Percentiles rank a stretch among this genome's conserved stretches.
phyloP scores from a whole-genome alignment of 768 basidiomycete species.

The Steccherinum ochraceum region DNA sequence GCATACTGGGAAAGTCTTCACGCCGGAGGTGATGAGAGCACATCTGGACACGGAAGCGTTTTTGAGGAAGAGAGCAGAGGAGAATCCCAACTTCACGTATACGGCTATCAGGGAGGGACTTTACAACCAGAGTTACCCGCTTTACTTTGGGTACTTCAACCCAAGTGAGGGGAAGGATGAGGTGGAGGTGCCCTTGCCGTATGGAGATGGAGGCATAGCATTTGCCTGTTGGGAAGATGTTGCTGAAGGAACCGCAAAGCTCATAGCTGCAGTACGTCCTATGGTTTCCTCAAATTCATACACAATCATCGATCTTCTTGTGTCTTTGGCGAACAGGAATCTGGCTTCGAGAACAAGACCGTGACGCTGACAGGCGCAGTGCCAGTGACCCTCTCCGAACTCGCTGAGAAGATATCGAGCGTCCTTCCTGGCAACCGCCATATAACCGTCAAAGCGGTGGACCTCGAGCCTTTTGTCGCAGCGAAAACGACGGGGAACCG shows the following conservation, averaged over 20 bases:
- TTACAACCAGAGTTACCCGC: constrained; percentile 26
- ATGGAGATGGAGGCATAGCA: constrained; percentile 28
- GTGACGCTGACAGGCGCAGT: constrained; percentile 21
- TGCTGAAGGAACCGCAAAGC: constrained; percentile 28
- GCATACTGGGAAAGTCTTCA: too few relatives aligned
- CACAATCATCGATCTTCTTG: too few relatives aligned
- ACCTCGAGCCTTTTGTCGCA: too few relatives aligned
- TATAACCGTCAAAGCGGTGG: constrained; percentile 17
- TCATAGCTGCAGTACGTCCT: constrained; percentile 20
- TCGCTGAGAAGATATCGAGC: too few relatives aligned
- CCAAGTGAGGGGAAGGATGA: constrained; percentile 16
- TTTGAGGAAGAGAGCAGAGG: constrained; percentile 20
- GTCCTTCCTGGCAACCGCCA: too few relatives aligned
- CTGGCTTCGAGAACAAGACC: constrained; percentile 20
- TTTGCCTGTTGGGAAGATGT: constrained; percentile 30
- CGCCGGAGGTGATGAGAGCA: constrained; percentile 25
- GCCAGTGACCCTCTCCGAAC: constrained; percentile 19
- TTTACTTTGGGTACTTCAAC: constrained; percentile 25
- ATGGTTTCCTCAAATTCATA: too few relatives aligned
- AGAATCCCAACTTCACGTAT: constrained; percentile 28
- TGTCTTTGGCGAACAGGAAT: background rate
- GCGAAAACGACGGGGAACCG: too few relatives aligned
- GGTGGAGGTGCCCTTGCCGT: constrained; percentile 22
- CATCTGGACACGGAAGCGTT: constrained; percentile 28
- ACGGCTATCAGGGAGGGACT: constrained; percentile 30